Evolutionary conservation across 306 rosid species (phyloP).

Genomic region (Cicer chorassanicum): DNA sequence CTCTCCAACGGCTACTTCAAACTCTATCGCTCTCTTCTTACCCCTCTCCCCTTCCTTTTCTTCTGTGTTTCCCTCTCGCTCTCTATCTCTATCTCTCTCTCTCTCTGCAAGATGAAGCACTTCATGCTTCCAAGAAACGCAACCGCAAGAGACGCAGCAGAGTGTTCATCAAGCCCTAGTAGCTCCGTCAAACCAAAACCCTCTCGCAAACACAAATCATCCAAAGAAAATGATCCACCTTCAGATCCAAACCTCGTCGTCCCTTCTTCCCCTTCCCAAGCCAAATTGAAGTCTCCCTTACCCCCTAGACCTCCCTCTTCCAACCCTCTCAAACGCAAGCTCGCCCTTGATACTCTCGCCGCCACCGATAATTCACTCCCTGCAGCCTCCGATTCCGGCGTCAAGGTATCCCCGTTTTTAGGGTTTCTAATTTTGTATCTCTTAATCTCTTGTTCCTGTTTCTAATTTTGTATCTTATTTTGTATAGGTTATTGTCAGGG

Average conservation of each 20-base stretch:
- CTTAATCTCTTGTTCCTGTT: neutral
- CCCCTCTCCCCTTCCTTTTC: neutral
- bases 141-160: constrained; percentile 63
- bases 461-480: neutral
- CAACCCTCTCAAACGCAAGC: constrained; percentile 95
- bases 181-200: constrained; percentile 56
- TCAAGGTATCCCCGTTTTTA: constrained; percentile 57
- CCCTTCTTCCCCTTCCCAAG: constrained; percentile 53
- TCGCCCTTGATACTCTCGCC: constrained; percentile 53
- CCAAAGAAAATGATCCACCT: constrained; percentile 85
- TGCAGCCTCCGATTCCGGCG: constrained; percentile 82
- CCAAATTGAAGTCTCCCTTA: constrained; percentile 72
- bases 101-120: constrained; percentile 62
- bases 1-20: constrained; percentile 47
- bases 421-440: neutral
- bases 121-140: constrained; percentile 79
- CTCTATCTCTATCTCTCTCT: constrained; percentile 24
- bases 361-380: constrained; percentile 60
- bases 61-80: constrained; percentile 38
- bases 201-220: constrained; percentile 61
- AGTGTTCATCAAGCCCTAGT: constrained; percentile 64
- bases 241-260: constrained; percentile 58
- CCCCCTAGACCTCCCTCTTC: constrained; percentile 91
- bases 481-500: constrained; percentile 81
- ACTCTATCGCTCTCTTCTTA: neutral